Base-by-base conservation (phyloP, 306 rosid species). In the Cucumis melo region DNA sequence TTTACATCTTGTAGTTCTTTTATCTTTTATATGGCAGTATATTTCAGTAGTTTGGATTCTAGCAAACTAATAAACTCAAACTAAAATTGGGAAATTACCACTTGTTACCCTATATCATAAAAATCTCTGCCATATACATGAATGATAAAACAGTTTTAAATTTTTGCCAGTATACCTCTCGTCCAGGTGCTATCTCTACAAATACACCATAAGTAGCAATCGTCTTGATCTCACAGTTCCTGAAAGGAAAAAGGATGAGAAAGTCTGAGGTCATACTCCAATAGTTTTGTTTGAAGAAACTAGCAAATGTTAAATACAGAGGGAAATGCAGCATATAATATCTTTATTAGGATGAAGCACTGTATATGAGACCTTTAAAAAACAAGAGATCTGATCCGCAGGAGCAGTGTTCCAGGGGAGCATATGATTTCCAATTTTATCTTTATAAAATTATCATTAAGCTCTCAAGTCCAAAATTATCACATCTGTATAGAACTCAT, bases 111-210 rank as follows among this genome's bases (percentile, higher is more conserved):
- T 59, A 53, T 15, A 53, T 61, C 20, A 14, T 61, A 36, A 34
- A 62, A 39, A 5, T 62, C 21, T 62, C 41, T 63, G 46, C 46
- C 24, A 64, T 32, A 6, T 34, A 17, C 27, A 38, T 46, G 4
- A 46, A 41, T 41, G 46, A 5, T 34, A 29, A 32, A 38, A 34
- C 41, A 36, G 55, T 67, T 73, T 72, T 20, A 50, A 71, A 39
- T 46, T 21, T 27, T 23, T 73, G 60, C 58, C 41, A 73, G 60
- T 29, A 66, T 84, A 87, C 98, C 98, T 94, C 98, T 78, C 97
- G 85, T 36, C 98, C 98, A 75, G 96, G 95, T 70, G 95, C 92
- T 83, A 94, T 94, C 93, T 94, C 97, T 50, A 94, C 94, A 80
- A 94, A 94, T 74, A 64, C 97, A 80, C 98, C 98, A 63, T 88